phyloP scores from a whole-genome alignment of 2,329 filamentous ascomycete genomes.

The Sporothrix phasma region DNA sequence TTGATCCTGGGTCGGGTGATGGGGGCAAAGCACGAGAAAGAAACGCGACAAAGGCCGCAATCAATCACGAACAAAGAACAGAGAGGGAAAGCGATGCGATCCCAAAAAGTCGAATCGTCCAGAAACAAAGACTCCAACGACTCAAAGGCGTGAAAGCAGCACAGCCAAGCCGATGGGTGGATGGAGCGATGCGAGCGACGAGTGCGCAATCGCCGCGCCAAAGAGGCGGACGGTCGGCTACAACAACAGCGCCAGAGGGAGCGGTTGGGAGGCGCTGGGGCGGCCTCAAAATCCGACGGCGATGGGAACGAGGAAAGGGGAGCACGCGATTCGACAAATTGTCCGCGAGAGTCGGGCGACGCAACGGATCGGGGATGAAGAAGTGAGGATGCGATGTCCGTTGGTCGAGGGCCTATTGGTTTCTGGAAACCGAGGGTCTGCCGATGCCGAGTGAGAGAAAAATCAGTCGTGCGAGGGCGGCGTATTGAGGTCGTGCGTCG shows the following conservation, averaged over 20 bases:
- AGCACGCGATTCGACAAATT: not conserved
- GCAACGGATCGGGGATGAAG: not conserved
- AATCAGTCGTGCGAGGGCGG: not conserved
- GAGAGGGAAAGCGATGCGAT: not conserved
- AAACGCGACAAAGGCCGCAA: conserved; percentile 4
- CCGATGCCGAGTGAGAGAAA: not conserved
- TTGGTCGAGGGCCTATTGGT: not conserved
- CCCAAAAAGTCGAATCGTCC: conserved; percentile 4
- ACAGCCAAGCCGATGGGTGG: not conserved
- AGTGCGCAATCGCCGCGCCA: conserved; percentile 5
- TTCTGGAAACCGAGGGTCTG: not conserved
- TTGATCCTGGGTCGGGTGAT: not conserved
- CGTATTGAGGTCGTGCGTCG: not conserved
- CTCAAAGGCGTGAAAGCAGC: not conserved
- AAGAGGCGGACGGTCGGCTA: conserved; percentile 13
- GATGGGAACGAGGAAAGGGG: not conserved
- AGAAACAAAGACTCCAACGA: conserved; percentile 1
- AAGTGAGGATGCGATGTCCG: not conserved
- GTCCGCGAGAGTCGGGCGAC: not conserved
- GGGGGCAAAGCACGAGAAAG: not conserved
- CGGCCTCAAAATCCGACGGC: not conserved
- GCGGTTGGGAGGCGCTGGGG: not conserved
- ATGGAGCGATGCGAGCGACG: not conserved
- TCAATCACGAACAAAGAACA: not conserved
- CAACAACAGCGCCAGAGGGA: conserved; percentile 10